A percentile compares a stretch with the other conserved stretches of the same genome.
phyloP scores from a whole-genome alignment of 495 filamentous ascomycete genomes.

The Eremomyces bilateralis region DNA sequence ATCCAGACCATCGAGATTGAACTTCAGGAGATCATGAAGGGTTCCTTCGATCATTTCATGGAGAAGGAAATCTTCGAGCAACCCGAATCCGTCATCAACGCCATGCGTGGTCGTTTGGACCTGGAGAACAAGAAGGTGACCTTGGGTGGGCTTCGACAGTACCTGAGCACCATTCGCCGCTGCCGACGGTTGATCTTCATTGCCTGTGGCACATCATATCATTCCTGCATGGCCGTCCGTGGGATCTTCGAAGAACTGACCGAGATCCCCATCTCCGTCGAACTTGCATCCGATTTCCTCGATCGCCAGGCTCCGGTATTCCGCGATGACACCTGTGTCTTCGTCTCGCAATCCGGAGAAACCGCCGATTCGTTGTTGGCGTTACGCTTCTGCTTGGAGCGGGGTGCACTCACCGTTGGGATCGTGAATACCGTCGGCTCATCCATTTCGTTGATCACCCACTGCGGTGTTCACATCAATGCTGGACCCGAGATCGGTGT shows the following conservation, averaged over 20 bases:
- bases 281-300: slow-evolving; percentile 93
- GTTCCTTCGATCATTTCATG: slow-evolving; percentile 99
- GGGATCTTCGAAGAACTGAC: slow-evolving; percentile 95
- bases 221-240: slow-evolving; percentile 98
- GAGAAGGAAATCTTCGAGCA: slow-evolving; percentile 99
- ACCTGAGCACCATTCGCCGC: slow-evolving; percentile 86
- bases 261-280: slow-evolving; percentile 92
- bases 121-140: slow-evolving; percentile 82
- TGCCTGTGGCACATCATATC: slow-evolving; percentile 91
- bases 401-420: slow-evolving; percentile 88
- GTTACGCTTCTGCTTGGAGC: slow-evolving; percentile 88
- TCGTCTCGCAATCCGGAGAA: slow-evolving; percentile 96
- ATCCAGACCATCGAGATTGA: slow-evolving; percentile 97
- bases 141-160: slow-evolving; percentile 82
- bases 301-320: slow-evolving; percentile 96
- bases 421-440: slow-evolving; percentile 97
- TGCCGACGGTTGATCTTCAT: slow-evolving; percentile 96
- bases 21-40: slow-evolving; percentile 99
- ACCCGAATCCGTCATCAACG: slow-evolving; percentile 96
- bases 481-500: slow-evolving; percentile 97
- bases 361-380: slow-evolving; percentile 98
- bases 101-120: slow-evolving; percentile 96
- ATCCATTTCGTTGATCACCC: slow-evolving; percentile 90
- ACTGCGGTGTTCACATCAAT: slow-evolving; percentile 99
- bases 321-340: slow-evolving; percentile 97